A percentile compares a stretch with the other conserved stretches of the same genome.
Conservation (phyloP, 2,329 filamentous ascomycete species). For the Metarhizium guizhouense region DNA sequence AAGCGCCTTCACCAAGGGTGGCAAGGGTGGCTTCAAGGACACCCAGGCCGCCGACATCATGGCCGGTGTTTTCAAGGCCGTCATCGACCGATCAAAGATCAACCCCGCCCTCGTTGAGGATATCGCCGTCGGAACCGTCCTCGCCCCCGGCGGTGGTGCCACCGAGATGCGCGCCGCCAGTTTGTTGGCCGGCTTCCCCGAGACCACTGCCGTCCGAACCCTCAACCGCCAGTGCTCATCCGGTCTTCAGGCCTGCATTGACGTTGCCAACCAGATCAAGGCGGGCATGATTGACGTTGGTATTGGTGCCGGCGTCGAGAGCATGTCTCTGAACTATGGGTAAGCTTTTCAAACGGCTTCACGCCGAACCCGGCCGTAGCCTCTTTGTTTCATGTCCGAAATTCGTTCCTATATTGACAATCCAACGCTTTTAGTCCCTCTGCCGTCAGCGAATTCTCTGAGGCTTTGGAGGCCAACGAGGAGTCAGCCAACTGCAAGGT, state of each 20-base stretch:
- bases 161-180: conserved; percentile 94
- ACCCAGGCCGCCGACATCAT: conserved; percentile 81
- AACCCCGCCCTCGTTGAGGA: conserved; percentile 86
- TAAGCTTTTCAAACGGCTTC: conserved; percentile 28
- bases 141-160: conserved; percentile 86
- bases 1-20: conserved; percentile 85
- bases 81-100: conserved; percentile 80
- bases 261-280: conserved; percentile 88
- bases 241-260: conserved; percentile 84
- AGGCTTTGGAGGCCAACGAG: conserved; percentile 70
- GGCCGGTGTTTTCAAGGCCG: conserved; percentile 68
- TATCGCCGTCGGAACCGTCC: conserved; percentile 82
- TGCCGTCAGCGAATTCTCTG: conserved; percentile 88
- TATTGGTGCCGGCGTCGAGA: conserved; percentile 90
- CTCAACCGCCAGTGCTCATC: conserved; percentile 93
- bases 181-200: conserved; percentile 84
- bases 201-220: conserved; percentile 71
- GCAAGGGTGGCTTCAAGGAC: conserved; percentile 93
- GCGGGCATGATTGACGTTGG: conserved; percentile 92
- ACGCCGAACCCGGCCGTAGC: background rate
- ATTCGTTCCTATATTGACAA: background rate
- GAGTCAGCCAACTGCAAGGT: conserved; percentile 95
- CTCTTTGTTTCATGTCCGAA: background rate
- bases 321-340: conserved; percentile 91
- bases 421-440: conserved; percentile 44